Evolutionary conservation across 139 green algal genomes (phyloP).

Genomic region (Closterium sp.): DNA sequence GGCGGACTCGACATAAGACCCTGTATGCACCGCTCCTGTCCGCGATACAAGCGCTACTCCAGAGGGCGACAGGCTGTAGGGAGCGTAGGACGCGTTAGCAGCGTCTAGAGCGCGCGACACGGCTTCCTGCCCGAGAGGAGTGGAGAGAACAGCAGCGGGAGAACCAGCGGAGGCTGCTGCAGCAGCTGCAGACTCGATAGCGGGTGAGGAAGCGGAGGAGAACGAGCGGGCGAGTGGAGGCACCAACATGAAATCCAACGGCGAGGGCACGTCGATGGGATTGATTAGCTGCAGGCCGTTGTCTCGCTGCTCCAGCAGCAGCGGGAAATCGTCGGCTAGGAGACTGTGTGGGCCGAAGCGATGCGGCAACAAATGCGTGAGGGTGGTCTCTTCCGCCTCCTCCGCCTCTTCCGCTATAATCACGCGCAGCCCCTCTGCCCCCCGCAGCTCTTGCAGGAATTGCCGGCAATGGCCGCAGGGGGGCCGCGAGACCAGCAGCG

Average conservation of each 20-base stretch:
- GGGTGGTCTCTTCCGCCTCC: background rate
- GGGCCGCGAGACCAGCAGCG: slow-evolving; percentile 46
- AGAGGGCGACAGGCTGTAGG: slow-evolving; percentile 52
- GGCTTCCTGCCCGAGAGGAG: background rate
- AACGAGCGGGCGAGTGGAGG: background rate
- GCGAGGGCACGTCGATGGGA: background rate
- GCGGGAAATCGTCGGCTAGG: slow-evolving; percentile 32
- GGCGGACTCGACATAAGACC: slow-evolving; percentile 55
- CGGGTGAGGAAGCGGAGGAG: background rate
- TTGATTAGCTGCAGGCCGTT: slow-evolving; percentile 33
- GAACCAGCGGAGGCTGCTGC: background rate
- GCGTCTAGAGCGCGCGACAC: slow-evolving; percentile 28
- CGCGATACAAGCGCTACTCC: slow-evolving; percentile 47
- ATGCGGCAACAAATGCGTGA: slow-evolving; percentile 45
- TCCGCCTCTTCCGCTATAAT: slow-evolving; percentile 7
- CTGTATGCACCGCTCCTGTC: slow-evolving; percentile 36
- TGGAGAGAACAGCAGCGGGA: slow-evolving; percentile 9
- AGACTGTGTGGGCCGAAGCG: slow-evolving; percentile 59
- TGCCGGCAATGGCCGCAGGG: slow-evolving; percentile 66
- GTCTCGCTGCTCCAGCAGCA: slow-evolving; percentile 43
- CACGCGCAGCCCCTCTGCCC: slow-evolving; percentile 27
- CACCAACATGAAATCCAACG: background rate
- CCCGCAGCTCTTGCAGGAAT: slow-evolving; percentile 53
- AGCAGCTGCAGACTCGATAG: background rate
- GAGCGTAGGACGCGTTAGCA: slow-evolving; percentile 54